Percentiles rank a stretch among this genome's conserved stretches.
phyloP scores from a whole-genome alignment of 2,329 filamentous ascomycete species.

The Didymella lethalis region DNA sequence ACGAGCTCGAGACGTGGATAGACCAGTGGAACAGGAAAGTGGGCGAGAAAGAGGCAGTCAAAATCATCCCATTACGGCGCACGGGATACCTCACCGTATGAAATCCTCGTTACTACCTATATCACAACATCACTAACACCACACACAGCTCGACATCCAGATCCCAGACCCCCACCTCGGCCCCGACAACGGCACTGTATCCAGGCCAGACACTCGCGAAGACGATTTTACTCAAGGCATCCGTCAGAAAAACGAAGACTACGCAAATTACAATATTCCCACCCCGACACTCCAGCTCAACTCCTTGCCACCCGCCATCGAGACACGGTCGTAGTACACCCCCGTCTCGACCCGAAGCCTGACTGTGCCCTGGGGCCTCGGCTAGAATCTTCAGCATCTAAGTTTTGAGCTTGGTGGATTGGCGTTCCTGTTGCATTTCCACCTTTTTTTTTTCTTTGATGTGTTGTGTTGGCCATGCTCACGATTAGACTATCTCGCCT shows the following conservation, averaged over 20 bases:
- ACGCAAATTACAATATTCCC: constrained; percentile 35
- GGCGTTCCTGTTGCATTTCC: neutral
- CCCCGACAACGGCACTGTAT: constrained; percentile 38
- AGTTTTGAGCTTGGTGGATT: neutral
- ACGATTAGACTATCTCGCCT: constrained; percentile 17
- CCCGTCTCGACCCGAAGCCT: neutral
- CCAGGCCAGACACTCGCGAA: constrained; percentile 40
- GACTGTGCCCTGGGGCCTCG: neutral
- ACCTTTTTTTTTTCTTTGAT: too few species aligned
- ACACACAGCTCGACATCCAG: constrained; percentile 74
- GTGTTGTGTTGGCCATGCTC: too few species aligned
- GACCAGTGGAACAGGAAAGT: constrained; percentile 82
- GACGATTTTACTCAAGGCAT: constrained; percentile 26
- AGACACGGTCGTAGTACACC: constrained; percentile 26
- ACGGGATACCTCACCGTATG: constrained; percentile 88
- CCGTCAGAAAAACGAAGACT: constrained; percentile 29
- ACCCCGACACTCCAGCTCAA: constrained; percentile 43
- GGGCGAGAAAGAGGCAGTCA: constrained; percentile 68
- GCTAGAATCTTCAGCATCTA: neutral
- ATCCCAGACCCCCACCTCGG: constrained; percentile 78
- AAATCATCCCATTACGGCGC: constrained; percentile 77
- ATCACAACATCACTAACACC: constrained; percentile 14
- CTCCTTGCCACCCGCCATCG: constrained; percentile 36
- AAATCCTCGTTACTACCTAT: too few species aligned
- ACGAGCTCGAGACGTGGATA: constrained; percentile 78